phyloP scores from a whole-genome alignment of 306 rosid genomes.

The Sicyos edulis region DNA sequence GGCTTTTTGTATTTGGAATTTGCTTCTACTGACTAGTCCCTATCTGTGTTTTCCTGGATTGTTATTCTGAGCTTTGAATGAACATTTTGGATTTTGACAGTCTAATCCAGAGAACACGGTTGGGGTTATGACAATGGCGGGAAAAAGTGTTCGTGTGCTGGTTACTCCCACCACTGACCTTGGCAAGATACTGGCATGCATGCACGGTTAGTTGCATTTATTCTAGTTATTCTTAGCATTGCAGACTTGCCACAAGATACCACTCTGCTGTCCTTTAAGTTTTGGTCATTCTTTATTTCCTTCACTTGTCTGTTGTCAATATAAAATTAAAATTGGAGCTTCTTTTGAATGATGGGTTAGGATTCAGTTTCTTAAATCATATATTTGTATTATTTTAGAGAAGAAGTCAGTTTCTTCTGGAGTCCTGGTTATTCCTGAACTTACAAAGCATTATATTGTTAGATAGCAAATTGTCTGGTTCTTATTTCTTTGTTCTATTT shows the following conservation, averaged over 20 bases:
- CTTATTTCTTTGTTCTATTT: neutral
- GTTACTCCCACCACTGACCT: constrained; percentile 89
- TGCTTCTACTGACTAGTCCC: neutral
- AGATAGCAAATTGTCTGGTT: neutral
- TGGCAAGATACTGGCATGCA: constrained; percentile 85
- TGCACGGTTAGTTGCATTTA: constrained; percentile 63
- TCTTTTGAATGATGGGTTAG: constrained; percentile 5
- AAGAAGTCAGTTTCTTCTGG: constrained; percentile 1
- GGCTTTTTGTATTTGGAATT: neutral
- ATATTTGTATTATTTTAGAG: neutral
- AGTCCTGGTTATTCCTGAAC: neutral
- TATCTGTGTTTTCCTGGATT: neutral
- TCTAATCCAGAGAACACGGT: constrained; percentile 92
- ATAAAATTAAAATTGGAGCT: too few relatives aligned
- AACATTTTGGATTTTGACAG: constrained; percentile 29
- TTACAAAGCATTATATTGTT: neutral
- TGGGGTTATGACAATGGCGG: constrained; percentile 92
- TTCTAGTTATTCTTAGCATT: neutral
- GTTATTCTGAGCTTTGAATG: neutral
- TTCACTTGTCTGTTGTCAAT: neutral
- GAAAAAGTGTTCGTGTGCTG: constrained; percentile 84
- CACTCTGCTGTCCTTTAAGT: neutral
- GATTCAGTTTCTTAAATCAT: too few relatives aligned
- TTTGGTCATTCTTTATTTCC: neutral
- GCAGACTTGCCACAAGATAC: neutral